Evolutionary conservation across 129 eudicot species (phyloP), one percentile per base, ranked within the genome.

Genomic region (Escallonia rubra): DNA sequence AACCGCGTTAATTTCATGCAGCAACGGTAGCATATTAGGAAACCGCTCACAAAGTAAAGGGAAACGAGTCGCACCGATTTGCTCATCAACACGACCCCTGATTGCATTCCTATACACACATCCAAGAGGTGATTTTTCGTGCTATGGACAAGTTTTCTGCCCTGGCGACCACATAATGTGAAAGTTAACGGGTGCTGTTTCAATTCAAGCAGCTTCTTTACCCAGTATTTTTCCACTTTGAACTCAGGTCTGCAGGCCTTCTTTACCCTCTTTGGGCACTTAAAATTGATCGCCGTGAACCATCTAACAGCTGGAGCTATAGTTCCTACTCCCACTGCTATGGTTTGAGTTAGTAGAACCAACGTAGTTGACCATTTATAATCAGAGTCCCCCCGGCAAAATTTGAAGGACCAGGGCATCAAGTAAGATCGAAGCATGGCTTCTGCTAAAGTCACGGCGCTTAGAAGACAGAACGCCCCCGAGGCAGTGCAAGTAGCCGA

Each of bases 301-400:
- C 90, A 87, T 65, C 95, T 74, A 54, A 63, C 79, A 38, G 89
- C 78, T n/a, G 95, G 95, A 4, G 82, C 80, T 43, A 87, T 63
- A 54, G 83, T 84, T 0, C 95, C 95, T n/a, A 81, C 58, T 11
- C n/a, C 78, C 4, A 83, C 84, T 3, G 85, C 87, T 0, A 77
- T 59, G 3, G 78, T 56, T 63, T 86, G 91, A 49, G 73, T 79
- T 4, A 67, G 43, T 10, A 86, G 67, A 13, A 82, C 80, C 42
- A 79, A 43, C 6, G 67, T 79, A 1, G 81, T 75, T 10, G 91
- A 86, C 85, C 88, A 82, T 60, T 76, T 68, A 44, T 86, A 86
- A 42, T 82, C 87, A 0, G 91, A 86, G 5, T 68, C 81, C 0
- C 85, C 88, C 2, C 1, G 41, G 56, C 87, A 82, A 46, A 81